Conservation (phyloP, 2,329 filamentous ascomycete genomes). For the Ophiostoma pallidulum region DNA sequence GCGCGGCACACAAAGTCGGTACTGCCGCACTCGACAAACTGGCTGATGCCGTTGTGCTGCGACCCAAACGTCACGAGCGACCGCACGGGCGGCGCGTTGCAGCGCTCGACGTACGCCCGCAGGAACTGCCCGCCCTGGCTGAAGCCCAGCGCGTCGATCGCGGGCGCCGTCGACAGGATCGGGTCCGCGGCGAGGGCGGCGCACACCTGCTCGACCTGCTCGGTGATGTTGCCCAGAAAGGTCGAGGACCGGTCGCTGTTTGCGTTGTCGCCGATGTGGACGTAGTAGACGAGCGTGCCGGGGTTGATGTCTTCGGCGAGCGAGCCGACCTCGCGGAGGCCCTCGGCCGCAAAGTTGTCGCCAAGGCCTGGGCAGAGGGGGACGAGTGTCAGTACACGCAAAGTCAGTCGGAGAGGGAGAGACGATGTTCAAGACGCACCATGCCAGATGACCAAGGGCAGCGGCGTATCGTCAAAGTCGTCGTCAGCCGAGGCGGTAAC, state of each 20-base stretch:
- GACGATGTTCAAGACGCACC: slow-evolving; percentile 29
- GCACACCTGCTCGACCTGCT: slow-evolving; percentile 70
- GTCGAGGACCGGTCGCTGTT: slow-evolving; percentile 67
- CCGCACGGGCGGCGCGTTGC: slow-evolving; percentile 64
- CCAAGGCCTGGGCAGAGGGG: slow-evolving; percentile 41
- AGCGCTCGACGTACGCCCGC: slow-evolving; percentile 81
- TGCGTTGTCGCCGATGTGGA: slow-evolving; percentile 59
- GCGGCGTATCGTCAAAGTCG: slow-evolving; percentile 51
- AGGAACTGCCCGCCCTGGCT: slow-evolving; percentile 94
- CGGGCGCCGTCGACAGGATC: slow-evolving; percentile 71
- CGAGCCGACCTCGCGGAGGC: slow-evolving; percentile 60
- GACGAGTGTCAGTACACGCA: background rate
- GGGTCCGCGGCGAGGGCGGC: slow-evolving; percentile 63
- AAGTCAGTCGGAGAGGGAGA: background rate
- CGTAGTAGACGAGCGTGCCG: slow-evolving; percentile 73
- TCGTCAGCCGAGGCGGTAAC: slow-evolving; percentile 20
- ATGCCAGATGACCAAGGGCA: slow-evolving; percentile 94
- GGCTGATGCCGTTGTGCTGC: slow-evolving; percentile 84
- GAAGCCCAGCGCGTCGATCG: slow-evolving; percentile 86
- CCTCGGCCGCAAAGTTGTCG: slow-evolving; percentile 67
- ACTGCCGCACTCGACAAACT: slow-evolving; percentile 64
- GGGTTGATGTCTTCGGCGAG: slow-evolving; percentile 66
- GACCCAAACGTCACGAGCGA: slow-evolving; percentile 81
- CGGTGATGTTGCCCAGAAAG: slow-evolving; percentile 83
- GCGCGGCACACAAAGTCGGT: slow-evolving; percentile 74